Evolutionary conservation across 495 filamentous ascomycete genomes (phyloP).

Genomic region (Neurospora terricola): DNA sequence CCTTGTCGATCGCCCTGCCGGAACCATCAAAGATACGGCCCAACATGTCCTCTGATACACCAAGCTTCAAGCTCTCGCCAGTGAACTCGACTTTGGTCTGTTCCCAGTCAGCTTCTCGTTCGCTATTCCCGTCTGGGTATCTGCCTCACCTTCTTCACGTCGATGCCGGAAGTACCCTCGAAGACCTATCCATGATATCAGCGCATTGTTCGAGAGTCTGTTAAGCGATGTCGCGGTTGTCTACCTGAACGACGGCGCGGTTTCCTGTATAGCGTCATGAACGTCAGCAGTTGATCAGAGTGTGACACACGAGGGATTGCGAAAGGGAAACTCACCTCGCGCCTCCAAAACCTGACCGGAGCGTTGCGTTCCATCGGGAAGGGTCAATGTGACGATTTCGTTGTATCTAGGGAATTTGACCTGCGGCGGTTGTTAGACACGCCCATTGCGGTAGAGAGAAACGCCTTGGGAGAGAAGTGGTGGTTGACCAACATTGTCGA

Average conservation of each 20-base stretch:
- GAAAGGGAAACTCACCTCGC: constrained; percentile 51
- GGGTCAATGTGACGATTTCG: constrained; percentile 92
- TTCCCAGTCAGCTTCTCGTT: constrained; percentile 6
- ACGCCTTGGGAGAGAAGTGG: not conserved
- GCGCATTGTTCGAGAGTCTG: not conserved
- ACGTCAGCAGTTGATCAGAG: constrained; percentile 11
- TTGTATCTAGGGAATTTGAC: constrained; percentile 97
- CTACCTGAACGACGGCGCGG: constrained; percentile 89
- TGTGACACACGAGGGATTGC: not conserved
- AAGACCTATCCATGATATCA: constrained; percentile 60
- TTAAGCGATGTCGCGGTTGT: constrained; percentile 6
- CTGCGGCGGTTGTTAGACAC: constrained; percentile 36
- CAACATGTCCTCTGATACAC: constrained; percentile 98
- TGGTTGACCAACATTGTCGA: constrained; percentile 71
- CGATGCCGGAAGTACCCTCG: constrained; percentile 92
- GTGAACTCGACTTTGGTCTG: constrained; percentile 95
- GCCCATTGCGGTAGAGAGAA: not conserved
- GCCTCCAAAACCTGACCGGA: constrained; percentile 96
- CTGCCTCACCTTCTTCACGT: constrained; percentile 83
- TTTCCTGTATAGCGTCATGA: constrained; percentile 45
- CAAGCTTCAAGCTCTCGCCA: constrained; percentile 92
- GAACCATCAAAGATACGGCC: constrained; percentile 98
- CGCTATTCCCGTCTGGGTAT: not conserved
- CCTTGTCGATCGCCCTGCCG: constrained; percentile 94
- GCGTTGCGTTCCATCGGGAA: constrained; percentile 89